Evolutionary conservation across 179 eudicot genomes (phyloP).

Genomic region (Spinacia oleracea): DNA sequence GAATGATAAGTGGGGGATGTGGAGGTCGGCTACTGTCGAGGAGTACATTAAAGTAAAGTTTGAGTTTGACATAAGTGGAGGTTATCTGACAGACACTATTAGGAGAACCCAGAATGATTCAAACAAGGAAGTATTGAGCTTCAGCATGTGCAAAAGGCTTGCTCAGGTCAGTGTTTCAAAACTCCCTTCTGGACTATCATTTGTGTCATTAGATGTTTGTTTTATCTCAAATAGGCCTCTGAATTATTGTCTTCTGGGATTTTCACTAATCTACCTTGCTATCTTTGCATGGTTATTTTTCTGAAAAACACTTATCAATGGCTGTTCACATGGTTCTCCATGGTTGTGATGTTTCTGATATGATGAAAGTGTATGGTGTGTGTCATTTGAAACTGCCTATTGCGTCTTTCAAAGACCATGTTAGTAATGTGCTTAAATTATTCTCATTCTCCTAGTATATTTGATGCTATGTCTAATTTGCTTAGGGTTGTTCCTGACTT

Average conservation of each 20-base stretch:
- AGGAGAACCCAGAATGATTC: constrained; percentile 31
- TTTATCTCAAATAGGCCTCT: not conserved
- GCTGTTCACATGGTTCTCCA: not conserved
- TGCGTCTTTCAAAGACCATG: not conserved
- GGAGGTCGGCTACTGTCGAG: constrained; percentile 31
- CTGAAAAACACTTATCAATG: not conserved
- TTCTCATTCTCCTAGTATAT: not conserved
- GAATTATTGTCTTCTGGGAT: not conserved
- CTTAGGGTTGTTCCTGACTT: not conserved
- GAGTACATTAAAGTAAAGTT: constrained; percentile 40
- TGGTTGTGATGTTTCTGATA: not conserved
- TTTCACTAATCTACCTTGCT: not conserved
- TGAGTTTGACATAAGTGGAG: constrained; percentile 42
- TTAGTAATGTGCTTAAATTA: not conserved
- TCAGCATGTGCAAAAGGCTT: constrained; percentile 48
- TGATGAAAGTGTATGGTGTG: not conserved
- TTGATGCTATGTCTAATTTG: not conserved
- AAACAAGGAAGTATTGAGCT: constrained; percentile 45
- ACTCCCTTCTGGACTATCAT: not conserved
- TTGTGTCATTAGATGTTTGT: not conserved
- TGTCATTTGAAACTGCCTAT: not conserved
- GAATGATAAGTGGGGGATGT: constrained; percentile 44
- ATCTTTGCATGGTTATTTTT: not conserved
- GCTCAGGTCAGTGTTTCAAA: constrained; percentile 42
- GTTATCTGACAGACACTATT: constrained; percentile 23